Evolutionary conservation across 306 rosid genomes (phyloP), one percentile per base, ranked within the genome.

Genomic region (Abrus precatorius): DNA sequence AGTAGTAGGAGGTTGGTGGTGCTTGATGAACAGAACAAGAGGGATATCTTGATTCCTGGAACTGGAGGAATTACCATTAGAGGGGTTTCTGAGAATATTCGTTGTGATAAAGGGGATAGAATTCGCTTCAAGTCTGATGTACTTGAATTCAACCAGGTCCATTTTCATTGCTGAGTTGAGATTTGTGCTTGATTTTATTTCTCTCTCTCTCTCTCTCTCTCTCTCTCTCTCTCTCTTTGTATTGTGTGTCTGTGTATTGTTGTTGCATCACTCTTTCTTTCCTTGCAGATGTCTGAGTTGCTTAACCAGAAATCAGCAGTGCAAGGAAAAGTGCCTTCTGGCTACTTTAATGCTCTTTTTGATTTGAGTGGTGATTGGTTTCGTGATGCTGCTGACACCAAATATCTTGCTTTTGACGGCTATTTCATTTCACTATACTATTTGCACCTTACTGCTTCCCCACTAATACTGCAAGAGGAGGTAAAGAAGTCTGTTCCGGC

Each of bases 261-360:
- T 7, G 74, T 72, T 62, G 48, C 28, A 36, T 74, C 14, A 64
- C 52, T 38, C 10, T 63, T 34, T 80, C 29, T 84, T 82, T 82
- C 67, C 40, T 82, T 89, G 84, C 92, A 95, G 99, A 95, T 95
- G 99, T 95, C 99, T 48, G 97, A 93, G 90, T 52, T 88, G 75
- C 92, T 95, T 27, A 95, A 95, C 85, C 97, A 95, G 82, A 93
- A 85, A 86, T 88, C 92, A 66, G 89, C 93, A 5, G 62, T 93
- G 41, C 97, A 89, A 78, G 99, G 97, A 66, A 95, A 95, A 91
- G 83, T 95, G 66, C 99, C 99, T 68, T 95, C 99, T 41, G 99
- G 99, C 65, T 93, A 85, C 88, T 87, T 93, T 41, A 95, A 93
- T 80, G 87, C 99, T 63, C 88, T 93, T 61, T 95, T 95, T 75